Evolutionary conservation across 2,329 filamentous ascomycete genomes (phyloP), one percentile per base, ranked within the genome.

Genomic region (Thelonectria blattea): DNA sequence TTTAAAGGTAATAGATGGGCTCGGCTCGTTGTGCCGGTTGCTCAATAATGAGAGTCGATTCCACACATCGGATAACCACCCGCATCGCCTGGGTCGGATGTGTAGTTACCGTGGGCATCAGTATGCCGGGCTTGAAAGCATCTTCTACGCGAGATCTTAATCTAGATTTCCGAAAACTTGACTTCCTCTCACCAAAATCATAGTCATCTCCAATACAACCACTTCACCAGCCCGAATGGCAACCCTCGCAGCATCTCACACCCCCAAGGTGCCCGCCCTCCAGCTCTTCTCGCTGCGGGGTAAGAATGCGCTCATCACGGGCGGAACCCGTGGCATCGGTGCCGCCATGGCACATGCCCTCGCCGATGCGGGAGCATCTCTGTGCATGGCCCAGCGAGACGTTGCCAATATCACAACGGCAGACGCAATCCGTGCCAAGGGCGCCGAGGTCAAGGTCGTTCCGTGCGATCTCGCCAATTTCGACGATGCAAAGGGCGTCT

Each of bases 331-430:
- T 24, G 57, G 60, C 3, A 63, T 60, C 15, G 57, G 57, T 17
- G 53, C 52, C 11, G 45, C 57, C 0, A 63, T 57, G 52, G 57
- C 61, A 6, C 27, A 51, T 6, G 52, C 53, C 5, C 45, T 63
- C 0, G 53, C 57, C 39, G 57, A 63, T 3, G 61, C 53, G 12
- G 57, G 61, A 9, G 53, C 57, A 2, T 54, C 57, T 4, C 8
- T 63, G 1, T 60, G 57, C 32, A 45, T 63, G 11, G 57, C 61
- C 4, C 61, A 60, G 39, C 37, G 61, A 39, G 57, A 60, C 18
- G 22, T 60, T 8, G 24, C 1, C 32, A 63, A 58, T 20, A 60
- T 49, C 1, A 9, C 18, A 1, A 52, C 49, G 9, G 61, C 34
- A 10, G 57, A 63, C 30, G 54, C 47, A 1, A 63, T 63, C 41